A percentile compares a stretch with the other conserved stretches of the same genome.
These are phyloP conservation scores for Globisporangium middletonii DNA, from an alignment of 352 stramenopile species.

Conservation along the genomic window DNA sequence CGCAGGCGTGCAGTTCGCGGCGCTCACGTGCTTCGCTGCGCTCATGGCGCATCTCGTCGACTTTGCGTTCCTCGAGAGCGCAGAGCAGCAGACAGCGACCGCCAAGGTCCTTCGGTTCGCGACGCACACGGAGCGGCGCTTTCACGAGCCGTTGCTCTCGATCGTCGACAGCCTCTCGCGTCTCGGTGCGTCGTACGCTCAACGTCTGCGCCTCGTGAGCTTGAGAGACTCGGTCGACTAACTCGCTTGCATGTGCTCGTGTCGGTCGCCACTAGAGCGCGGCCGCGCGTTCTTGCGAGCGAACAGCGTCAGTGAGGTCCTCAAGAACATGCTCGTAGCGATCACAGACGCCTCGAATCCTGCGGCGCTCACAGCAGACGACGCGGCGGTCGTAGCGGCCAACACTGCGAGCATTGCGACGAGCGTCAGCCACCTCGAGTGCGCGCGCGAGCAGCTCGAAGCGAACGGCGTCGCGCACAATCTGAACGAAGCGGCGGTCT, in stretches of 20 bases:
- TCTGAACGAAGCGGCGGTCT: constrained; percentile 11
- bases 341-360: neutral
- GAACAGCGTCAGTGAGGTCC: neutral
- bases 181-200: constrained; percentile 19
- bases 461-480: neutral
- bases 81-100: constrained; percentile 22
- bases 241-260: neutral
- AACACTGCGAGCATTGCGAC: constrained; percentile 29
- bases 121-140: constrained; percentile 27
- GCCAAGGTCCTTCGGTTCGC: constrained; percentile 21
- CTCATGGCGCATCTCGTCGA: constrained; percentile 9
- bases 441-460: constrained; percentile 20
- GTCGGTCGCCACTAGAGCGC: constrained; percentile 8
- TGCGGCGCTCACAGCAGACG: constrained; percentile 7
- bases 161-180: constrained; percentile 48
- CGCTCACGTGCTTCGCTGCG: constrained; percentile 31
- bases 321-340: constrained; percentile 16
- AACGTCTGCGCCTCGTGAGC: too few species aligned
- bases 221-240: neutral
- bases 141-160: constrained; percentile 30
- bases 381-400: constrained; percentile 20
- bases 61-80: constrained; percentile 20
- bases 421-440: constrained; percentile 31
- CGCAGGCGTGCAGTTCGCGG: constrained; percentile 23
- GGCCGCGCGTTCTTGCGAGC: constrained; percentile 10